Evolutionary conservation across 2,329 filamentous ascomycete species (phyloP).

Genomic region (Sclerotinia subarctica): DNA sequence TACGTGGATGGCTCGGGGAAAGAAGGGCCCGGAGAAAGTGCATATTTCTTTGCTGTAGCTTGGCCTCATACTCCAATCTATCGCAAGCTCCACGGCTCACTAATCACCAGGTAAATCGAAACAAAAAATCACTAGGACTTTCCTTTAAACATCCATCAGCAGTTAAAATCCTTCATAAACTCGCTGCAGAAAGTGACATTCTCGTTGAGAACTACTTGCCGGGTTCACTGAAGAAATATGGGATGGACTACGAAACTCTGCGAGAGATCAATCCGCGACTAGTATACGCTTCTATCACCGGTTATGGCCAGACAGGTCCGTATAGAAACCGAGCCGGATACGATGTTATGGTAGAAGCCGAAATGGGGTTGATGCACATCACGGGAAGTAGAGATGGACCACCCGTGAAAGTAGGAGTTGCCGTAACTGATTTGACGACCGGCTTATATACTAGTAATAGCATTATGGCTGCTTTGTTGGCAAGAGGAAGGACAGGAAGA

Average conservation of each 20-base stretch:
- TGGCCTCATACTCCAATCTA: neutral
- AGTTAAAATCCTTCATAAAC: slow-evolving; percentile 79
- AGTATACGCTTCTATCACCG: slow-evolving; percentile 94
- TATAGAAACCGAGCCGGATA: slow-evolving; percentile 87
- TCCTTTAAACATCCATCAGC: slow-evolving; percentile 86
- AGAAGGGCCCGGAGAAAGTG: slow-evolving; percentile 80
- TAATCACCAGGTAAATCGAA: slow-evolving; percentile 74
- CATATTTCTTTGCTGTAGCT: slow-evolving; percentile 83
- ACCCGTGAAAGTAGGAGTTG: slow-evolving; percentile 95
- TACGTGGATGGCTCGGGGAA: slow-evolving; percentile 60
- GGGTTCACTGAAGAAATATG: slow-evolving; percentile 83
- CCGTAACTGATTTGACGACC: slow-evolving; percentile 93
- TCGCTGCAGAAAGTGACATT: slow-evolving; percentile 83
- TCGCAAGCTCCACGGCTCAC: slow-evolving; percentile 18
- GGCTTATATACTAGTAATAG: slow-evolving; percentile 93
- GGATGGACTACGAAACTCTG: slow-evolving; percentile 81
- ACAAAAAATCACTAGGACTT: slow-evolving; percentile 90
- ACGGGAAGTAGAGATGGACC: slow-evolving; percentile 84
- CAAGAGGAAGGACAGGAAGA: slow-evolving; percentile 66
- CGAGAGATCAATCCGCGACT: slow-evolving; percentile 77
- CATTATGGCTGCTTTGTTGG: slow-evolving; percentile 89
- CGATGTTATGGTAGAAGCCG: slow-evolving; percentile 99
- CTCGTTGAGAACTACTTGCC: slow-evolving; percentile 97
- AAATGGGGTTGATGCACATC: slow-evolving; percentile 98
- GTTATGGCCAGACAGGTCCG: slow-evolving; percentile 93